Base-by-base conservation (phyloP, 2,329 filamentous ascomycete species). In the Talaromyces atroroseus region DNA sequence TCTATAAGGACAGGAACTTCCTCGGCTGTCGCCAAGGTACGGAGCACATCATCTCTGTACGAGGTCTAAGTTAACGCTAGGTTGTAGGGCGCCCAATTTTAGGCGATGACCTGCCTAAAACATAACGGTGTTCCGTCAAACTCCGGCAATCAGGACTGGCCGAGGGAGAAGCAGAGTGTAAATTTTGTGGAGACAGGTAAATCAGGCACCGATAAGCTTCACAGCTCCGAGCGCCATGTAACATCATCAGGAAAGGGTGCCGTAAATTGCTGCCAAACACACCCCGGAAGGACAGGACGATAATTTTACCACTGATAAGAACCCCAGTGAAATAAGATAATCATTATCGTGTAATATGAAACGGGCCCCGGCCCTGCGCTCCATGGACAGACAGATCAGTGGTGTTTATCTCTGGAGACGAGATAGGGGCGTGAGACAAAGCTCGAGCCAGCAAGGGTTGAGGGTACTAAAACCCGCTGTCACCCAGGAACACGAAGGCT, bases 31-130 rank as follows among this genome's bases (percentile, higher is more conserved):
- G 14, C 8, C 32, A 8, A 29, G 26, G 26, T 29, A 29, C 26
- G 26, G 8, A 29, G 8, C 8, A 36, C 14, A 36, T 16, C 32
- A 16, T 16, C 11, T 6, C 3, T 36, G 32, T 36, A 36, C 14
- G 32, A 36, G 14, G 32, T 16, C 12, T 36, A 36, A 16, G 32
- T 16, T 36, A 16, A 36, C 32, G 32, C 32, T 16, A 36, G 32
- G 14, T 5, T 36, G 32, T 36, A 36, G 32, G 32, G 32, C 32
- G 32, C 32, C 29, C 32, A 36, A 14, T 36, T 16, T 36, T 8
- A 36, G 14, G 32, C 8, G 32, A 36, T 36, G 32, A 49, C 42
- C 51, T 38, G 51, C 51, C 50, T 36, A 52, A 52, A 52, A 36
- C 50, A 46, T 36, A 12, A 7, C 29, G 6, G 5, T 11, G 16